Conservation (phyloP, 192 early-diverging fungal species). For the Coemansia reversa region DNA sequence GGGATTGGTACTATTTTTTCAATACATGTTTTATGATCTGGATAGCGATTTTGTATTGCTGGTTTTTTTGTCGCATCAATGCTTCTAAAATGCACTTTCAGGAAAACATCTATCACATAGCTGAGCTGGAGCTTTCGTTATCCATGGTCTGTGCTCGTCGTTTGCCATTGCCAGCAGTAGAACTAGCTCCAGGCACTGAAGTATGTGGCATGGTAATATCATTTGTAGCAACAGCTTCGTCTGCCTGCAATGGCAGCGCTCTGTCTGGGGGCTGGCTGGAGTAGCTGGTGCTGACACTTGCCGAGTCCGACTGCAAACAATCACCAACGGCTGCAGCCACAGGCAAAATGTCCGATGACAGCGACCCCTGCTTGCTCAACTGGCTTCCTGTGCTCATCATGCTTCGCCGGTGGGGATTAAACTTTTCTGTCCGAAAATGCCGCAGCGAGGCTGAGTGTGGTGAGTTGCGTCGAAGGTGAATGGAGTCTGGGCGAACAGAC, state of each 20-base stretch:
- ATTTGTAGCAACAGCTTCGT: not conserved
- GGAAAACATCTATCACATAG: not conserved
- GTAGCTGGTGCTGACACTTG: slow-evolving; percentile 29
- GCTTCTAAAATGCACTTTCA: slow-evolving; percentile 10
- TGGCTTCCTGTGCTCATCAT: slow-evolving; percentile 29
- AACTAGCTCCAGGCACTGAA: not conserved
- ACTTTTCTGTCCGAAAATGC: slow-evolving; percentile 28
- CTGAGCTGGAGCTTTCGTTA: not conserved
- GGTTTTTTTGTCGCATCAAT: not conserved
- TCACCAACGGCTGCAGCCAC: slow-evolving; percentile 9
- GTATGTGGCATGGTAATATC: not conserved
- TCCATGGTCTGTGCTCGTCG: slow-evolving; percentile 45
- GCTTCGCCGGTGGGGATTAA: slow-evolving; percentile 31
- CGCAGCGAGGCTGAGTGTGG: slow-evolving; percentile 38
- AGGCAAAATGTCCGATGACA: slow-evolving; percentile 6
- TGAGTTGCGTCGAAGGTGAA: slow-evolving; percentile 28
- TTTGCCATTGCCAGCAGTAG: slow-evolving; percentile 15
- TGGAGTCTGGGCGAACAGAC: slow-evolving; percentile 21
- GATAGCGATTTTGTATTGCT: not conserved
- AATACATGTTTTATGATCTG: not conserved
- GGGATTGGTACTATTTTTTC: not conserved
- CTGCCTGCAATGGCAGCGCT: slow-evolving; percentile 1
- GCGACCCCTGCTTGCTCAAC: slow-evolving; percentile 10
- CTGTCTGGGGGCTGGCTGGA: slow-evolving; percentile 36
- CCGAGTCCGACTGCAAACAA: slow-evolving; percentile 28